Evolutionary conservation across 805 yeast genomes (phyloP).

Genomic region (Schwanniomyces pseudopolymorphus): DNA sequence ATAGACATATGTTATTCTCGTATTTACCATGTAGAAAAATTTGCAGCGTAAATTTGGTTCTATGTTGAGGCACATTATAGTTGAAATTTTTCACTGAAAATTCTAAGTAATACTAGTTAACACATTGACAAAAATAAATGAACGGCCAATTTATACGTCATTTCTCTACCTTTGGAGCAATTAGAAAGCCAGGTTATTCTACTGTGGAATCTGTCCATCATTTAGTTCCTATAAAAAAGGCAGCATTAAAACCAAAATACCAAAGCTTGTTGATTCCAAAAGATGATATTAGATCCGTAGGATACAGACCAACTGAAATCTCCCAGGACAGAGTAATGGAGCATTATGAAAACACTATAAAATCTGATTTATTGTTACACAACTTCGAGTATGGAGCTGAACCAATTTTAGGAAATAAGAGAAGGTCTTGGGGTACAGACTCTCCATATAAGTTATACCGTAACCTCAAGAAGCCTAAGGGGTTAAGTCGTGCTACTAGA

Average conservation of each 20-base stretch:
- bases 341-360: conserved; percentile 71
- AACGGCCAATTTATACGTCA: conserved; percentile 26
- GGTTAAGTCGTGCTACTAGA: conserved; percentile 71
- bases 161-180: conserved; percentile 46
- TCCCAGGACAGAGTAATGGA: conserved; percentile 77
- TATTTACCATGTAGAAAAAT: not conserved
- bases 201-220: conserved; percentile 93
- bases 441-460: conserved; percentile 90
- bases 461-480: conserved; percentile 71
- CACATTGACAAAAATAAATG: conserved; percentile 5
- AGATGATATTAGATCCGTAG: conserved; percentile 77
- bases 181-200: conserved; percentile 50
- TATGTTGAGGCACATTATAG: not conserved
- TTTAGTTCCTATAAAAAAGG: conserved; percentile 70
- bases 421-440: conserved; percentile 80
- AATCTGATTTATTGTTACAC: conserved; percentile 75
- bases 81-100: conserved; percentile 6
- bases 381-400: conserved; percentile 67
- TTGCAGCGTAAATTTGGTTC: not conserved
- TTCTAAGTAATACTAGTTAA: not conserved
- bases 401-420: conserved; percentile 61
- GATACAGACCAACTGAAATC: conserved; percentile 71
- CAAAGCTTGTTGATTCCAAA: conserved; percentile 65
- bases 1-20: not conserved
- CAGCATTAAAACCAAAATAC: conserved; percentile 71